Evolutionary conservation across 495 filamentous ascomycete genomes (phyloP).

Genomic region (Hypoxylon cercidicola): DNA sequence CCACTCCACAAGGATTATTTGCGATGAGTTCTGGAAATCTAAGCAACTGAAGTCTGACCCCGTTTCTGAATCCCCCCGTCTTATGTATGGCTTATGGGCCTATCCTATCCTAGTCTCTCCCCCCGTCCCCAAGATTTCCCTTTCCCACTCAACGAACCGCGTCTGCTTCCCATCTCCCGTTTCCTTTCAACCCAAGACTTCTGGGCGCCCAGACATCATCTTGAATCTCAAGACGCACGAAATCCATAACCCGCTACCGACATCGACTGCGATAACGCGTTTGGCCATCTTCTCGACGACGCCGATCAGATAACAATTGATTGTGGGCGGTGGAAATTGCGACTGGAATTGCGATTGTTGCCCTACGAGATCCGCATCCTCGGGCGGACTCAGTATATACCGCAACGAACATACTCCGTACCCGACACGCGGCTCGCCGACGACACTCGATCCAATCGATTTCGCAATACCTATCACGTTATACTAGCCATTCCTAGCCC

Average conservation of each 20-base stretch:
- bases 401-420: conserved; percentile 19
- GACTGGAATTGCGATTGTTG: conserved; percentile 17
- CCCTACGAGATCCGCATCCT: conserved; percentile 16
- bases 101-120: background rate
- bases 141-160: conserved; percentile 35
- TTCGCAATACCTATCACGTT: conserved; percentile 23
- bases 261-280: background rate
- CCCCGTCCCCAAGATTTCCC: conserved; percentile 4
- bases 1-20: conserved; percentile 31
- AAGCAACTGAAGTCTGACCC: conserved; percentile 2
- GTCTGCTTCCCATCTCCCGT: conserved; percentile 42
- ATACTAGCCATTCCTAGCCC: conserved; percentile 36
- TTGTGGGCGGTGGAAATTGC: conserved; percentile 2
- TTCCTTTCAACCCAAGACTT: conserved; percentile 41
- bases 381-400: conserved; percentile 15
- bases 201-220: conserved; percentile 47
- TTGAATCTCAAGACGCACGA: conserved; percentile 31
- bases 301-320: conserved; percentile 5
- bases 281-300: background rate
- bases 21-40: conserved; percentile 8
- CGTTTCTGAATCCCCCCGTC: background rate
- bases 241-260: conserved; percentile 25
- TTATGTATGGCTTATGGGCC: background rate
- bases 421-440: background rate
- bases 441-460: conserved; percentile 21